These are phyloP conservation scores for Cyclaneusma minus DNA, from an alignment of 2,329 filamentous ascomycete species.

Conservation along the genomic window DNA sequence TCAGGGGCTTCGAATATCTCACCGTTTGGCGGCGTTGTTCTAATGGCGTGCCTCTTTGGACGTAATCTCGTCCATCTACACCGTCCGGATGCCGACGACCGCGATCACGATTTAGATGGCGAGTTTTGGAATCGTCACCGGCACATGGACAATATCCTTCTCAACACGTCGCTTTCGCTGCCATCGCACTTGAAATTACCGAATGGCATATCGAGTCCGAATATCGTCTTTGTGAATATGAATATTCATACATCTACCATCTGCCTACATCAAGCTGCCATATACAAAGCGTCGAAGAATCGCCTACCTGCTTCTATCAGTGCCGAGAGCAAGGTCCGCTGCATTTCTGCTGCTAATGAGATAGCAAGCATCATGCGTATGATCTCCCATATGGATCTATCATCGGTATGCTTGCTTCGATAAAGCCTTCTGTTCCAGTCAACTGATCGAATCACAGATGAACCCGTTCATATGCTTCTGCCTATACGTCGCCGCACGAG, in stretches of 20 bases:
- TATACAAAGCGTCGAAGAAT: conserved; percentile 92
- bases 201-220: conserved; percentile 57
- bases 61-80: conserved; percentile 85
- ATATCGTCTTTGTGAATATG: conserved; percentile 91
- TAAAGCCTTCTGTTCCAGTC: conserved; percentile 1
- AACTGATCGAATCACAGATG: conserved; percentile 41
- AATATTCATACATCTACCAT: conserved; percentile 93
- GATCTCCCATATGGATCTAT: conserved; percentile 79
- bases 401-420: conserved; percentile 41
- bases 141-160: conserved; percentile 73
- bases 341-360: conserved; percentile 84
- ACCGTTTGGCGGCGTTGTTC: conserved; percentile 61
- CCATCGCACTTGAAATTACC: conserved; percentile 70
- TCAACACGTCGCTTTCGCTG: conserved; percentile 75
- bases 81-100: conserved; percentile 66
- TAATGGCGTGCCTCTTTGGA: conserved; percentile 83
- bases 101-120: conserved; percentile 76
- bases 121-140: conserved; percentile 94
- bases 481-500: conserved; percentile 85
- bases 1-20: conserved; percentile 62
- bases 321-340: conserved; percentile 81
- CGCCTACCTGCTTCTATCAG: conserved; percentile 60
- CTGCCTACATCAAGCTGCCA: conserved; percentile 93
- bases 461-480: conserved; percentile 94
- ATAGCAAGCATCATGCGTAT: conserved; percentile 92